Conservation (phyloP, 108 stramenopile genomes). For the Skeletonema grethae region DNA sequence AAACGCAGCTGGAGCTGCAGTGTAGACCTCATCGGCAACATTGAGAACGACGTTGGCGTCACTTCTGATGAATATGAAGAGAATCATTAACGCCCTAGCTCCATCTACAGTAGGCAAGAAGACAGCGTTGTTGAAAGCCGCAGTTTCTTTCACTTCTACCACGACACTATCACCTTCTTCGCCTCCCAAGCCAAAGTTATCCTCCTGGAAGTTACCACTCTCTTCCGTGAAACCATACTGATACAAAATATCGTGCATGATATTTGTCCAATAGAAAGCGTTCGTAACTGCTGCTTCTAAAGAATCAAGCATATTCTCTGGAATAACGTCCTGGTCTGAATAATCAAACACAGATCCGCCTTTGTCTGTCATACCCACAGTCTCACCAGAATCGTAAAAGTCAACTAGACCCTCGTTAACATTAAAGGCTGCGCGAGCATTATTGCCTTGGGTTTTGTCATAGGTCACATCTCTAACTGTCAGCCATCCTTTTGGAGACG, state of each 20-base stretch:
- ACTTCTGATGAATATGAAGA: background rate
- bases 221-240: constrained; percentile 5
- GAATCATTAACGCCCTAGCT: background rate
- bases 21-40: background rate
- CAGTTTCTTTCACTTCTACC: background rate
- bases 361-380: background rate
- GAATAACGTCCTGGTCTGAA: background rate
- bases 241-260: constrained; percentile 3
- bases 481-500: background rate
- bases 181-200: constrained; percentile 7
- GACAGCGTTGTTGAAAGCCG: background rate
- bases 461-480: background rate
- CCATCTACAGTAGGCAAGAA: background rate
- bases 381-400: background rate
- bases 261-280: background rate
- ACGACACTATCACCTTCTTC: constrained; percentile 8
- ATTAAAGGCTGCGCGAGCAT: background rate
- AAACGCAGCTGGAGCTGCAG: background rate
- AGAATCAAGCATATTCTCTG: background rate
- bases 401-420: background rate
- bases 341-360: background rate
- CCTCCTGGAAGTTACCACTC: constrained; percentile 11
- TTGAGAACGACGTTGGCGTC: background rate
- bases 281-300: background rate
- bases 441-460: background rate